Conservation (phyloP, 257 asterid species). For the Rubia yunnanensis region DNA sequence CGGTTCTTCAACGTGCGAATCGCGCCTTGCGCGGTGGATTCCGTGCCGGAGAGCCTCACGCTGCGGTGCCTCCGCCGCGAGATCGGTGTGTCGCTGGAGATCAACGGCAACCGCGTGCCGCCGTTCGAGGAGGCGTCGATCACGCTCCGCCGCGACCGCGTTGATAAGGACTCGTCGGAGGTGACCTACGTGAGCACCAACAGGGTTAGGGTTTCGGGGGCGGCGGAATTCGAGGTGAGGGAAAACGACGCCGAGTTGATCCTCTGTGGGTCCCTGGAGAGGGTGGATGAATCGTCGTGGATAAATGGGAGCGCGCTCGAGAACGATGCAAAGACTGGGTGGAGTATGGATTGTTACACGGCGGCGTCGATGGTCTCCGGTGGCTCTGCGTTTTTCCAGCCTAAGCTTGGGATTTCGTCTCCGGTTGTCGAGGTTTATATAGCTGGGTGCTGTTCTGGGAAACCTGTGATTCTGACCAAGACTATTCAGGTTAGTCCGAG, state of each 20-base stretch:
- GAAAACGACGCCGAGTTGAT: slow-evolving; percentile 53
- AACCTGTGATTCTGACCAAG: slow-evolving; percentile 57
- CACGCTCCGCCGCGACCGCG: slow-evolving; percentile 59
- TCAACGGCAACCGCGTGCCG: slow-evolving; percentile 50
- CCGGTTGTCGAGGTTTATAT: slow-evolving; percentile 71
- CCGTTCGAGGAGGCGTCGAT: slow-evolving; percentile 47
- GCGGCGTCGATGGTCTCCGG: slow-evolving; percentile 36
- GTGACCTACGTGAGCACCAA: slow-evolving; percentile 81
- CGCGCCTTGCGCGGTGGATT: slow-evolving; percentile 44
- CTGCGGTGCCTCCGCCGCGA: slow-evolving; percentile 62
- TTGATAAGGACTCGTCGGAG: slow-evolving; percentile 61
- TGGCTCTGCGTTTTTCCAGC: slow-evolving; percentile 43
- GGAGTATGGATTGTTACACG: slow-evolving; percentile 72
- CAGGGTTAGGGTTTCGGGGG: slow-evolving; percentile 59
- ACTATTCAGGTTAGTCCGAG: slow-evolving; percentile 51
- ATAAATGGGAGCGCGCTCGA: slow-evolving; percentile 33
- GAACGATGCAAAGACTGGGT: slow-evolving; percentile 47
- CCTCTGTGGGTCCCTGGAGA: slow-evolving; percentile 69
- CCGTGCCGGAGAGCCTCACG: slow-evolving; percentile 45
- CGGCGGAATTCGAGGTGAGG: slow-evolving; percentile 69
- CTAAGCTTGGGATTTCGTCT: slow-evolving; percentile 34
- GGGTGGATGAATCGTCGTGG: slow-evolving; percentile 51
- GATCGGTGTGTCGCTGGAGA: slow-evolving; percentile 43
- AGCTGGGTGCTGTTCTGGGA: slow-evolving; percentile 71
- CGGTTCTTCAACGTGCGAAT: slow-evolving; percentile 62